Evolutionary conservation across 1,284 basidiomycete genomes (phyloP), one percentile per base, ranked within the genome.

Genomic region (Apiotrichum brassicae): DNA sequence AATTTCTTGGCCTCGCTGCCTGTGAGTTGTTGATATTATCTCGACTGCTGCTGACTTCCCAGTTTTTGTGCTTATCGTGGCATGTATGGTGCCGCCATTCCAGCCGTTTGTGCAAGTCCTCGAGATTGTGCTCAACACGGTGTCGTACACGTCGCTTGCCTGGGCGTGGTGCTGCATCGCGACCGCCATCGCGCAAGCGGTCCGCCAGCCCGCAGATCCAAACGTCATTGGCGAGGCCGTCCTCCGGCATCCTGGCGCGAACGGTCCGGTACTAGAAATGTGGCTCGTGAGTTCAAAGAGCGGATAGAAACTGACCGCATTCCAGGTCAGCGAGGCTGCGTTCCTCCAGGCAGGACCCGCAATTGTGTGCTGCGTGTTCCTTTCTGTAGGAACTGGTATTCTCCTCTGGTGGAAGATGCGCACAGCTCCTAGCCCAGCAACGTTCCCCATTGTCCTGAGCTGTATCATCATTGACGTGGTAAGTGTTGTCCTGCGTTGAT

Each of bases 371-470:
- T 61, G 63, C 4, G 57, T 69, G 2, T 74, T 69, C 40, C 51
- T 74, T 4, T 52, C 62, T 8, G 57, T 63, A 4, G 70, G 68
- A 1, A 60, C 64, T 1, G 71, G 65, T 1, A 49, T 59, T 12
- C 51, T 68, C 56, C 61, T 71, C 3, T 68, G 68, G 68, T 66
- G 65, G 59, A 74, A 74, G 48, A 45, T 72, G 38, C 57, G 62
- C 11, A 74, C 70, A 0, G 63, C 66, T 38, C 72, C 72, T 6
- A 66, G 65, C 46, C 70, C 72, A 0, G 66, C 65, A 9, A 72
- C 71, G 1, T 68, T 72, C 46, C 64, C 70, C 0, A 44, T 71
- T 9, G 72, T 74, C 6, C 49, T 74, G 6, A 59, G 62, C 1
- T 71, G 68, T 35, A 63, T 74, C 18, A 56, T 72, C 6, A 58